phyloP scores from a whole-genome alignment of 202 grass and related monocot species.

The Zoysia matrella region DNA sequence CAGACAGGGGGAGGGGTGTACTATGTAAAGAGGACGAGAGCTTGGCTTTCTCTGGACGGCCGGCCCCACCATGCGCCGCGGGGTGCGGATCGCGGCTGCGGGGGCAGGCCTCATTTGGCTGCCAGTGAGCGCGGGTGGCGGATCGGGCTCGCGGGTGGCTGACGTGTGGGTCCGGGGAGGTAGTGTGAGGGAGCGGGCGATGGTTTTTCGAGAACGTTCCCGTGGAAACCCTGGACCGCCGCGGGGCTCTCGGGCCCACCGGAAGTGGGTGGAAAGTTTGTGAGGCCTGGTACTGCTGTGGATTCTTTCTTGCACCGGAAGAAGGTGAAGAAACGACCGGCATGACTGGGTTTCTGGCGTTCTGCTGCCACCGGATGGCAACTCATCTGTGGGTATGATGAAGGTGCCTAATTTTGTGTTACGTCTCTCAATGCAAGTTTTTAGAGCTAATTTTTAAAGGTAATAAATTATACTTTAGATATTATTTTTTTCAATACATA shows the following conservation, averaged over 20 bases:
- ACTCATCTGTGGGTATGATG: no score
- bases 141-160: background rate
- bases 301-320: constrained; percentile 36
- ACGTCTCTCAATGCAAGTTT: no score
- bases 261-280: background rate
- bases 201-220: constrained; percentile 52
- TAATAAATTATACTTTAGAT: no score
- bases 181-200: background rate
- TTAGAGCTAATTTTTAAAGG: no score
- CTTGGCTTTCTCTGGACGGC: background rate
- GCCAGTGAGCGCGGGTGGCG: background rate
- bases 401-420: no score
- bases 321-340: constrained; percentile 41
- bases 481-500: no score
- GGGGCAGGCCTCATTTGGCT: background rate
- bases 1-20: background rate
- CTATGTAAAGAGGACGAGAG: constrained; percentile 15
- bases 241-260: constrained; percentile 38
- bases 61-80: constrained; percentile 13
- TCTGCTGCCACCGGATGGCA: background rate
- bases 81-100: constrained; percentile 10
- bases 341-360: background rate
- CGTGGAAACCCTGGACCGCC: constrained; percentile 43
- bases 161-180: constrained; percentile 5
- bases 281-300: background rate